Percentiles rank a stretch among this genome's conserved stretches.
phyloP scores from a whole-genome alignment of 2,329 filamentous ascomycete genomes.

The Furcasterigmium furcatum region DNA sequence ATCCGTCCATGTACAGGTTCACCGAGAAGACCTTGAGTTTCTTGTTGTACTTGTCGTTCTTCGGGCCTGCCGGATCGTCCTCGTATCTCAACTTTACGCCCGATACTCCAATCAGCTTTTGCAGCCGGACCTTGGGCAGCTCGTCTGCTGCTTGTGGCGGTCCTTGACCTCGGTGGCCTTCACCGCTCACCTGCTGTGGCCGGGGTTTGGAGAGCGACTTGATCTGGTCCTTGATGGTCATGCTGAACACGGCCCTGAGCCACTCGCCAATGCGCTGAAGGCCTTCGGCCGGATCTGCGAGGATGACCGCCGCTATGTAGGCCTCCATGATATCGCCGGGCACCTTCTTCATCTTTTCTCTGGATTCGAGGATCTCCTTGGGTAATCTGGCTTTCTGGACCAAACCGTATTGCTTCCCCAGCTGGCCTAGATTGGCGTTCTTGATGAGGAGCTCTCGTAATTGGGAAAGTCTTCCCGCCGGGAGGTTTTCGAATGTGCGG shows the following conservation, averaged over 20 bases:
- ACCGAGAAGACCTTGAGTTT: conserved; percentile 59
- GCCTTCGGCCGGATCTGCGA: conserved; percentile 63
- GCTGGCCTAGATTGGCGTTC: conserved; percentile 73
- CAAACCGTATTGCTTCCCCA: conserved; percentile 68
- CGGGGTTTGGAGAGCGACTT: conserved; percentile 23
- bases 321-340: conserved; percentile 88
- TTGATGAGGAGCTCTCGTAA: conserved; percentile 77
- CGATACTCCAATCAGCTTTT: conserved; percentile 48
- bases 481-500: conserved; percentile 62
- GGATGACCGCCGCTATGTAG: conserved; percentile 76
- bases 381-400: conserved; percentile 60
- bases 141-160: neutral
- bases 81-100: conserved; percentile 61
- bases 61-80: conserved; percentile 41
- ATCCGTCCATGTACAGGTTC: conserved; percentile 63
- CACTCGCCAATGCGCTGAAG: conserved; percentile 61
- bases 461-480: conserved; percentile 69
- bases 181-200: too few species aligned
- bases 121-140: conserved; percentile 48
- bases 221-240: conserved; percentile 56
- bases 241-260: conserved; percentile 73
- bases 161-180: too few species aligned
- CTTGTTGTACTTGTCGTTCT: conserved; percentile 49
- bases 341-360: conserved; percentile 61
- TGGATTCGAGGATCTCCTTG: conserved; percentile 32